Evolutionary conservation across 1,139 yeast genomes (phyloP).

Genomic region (Debaryomycetaceae sp.): DNA sequence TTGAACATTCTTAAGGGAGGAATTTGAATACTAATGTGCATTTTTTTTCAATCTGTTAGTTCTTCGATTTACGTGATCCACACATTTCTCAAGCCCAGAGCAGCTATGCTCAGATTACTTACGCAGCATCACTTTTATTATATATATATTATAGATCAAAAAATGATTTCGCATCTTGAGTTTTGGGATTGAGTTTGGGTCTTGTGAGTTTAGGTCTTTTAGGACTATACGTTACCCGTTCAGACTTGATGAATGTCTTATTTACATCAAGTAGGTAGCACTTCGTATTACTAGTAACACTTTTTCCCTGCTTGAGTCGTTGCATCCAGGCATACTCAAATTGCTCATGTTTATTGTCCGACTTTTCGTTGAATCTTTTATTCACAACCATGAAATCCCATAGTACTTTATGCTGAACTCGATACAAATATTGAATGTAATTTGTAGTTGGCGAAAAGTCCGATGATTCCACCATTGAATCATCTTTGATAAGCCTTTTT

Average conservation of each 20-base stretch:
- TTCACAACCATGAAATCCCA: slow-evolving; percentile 20
- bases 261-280: not conserved
- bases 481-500: slow-evolving; percentile 2
- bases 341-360: not conserved
- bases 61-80: too few relatives aligned
- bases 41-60: too few relatives aligned
- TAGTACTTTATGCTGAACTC: slow-evolving; percentile 6
- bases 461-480: slow-evolving; percentile 2
- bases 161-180: slow-evolving; percentile 1
- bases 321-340: not conserved
- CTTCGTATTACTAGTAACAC: not conserved
- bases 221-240: not conserved
- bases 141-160: not conserved
- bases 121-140: not conserved
- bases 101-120: not conserved
- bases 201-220: not conserved
- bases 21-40: not conserved
- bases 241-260: not conserved
- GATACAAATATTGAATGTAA: slow-evolving; percentile 3
- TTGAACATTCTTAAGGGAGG: slow-evolving; percentile 13
- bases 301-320: not conserved
- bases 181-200: not conserved
- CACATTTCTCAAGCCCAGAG: too few relatives aligned
- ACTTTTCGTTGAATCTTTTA: slow-evolving; percentile 1
- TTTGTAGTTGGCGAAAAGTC: slow-evolving; percentile 2